Evolutionary conservation across 352 stramenopile genomes (phyloP), one percentile per base, ranked within the genome.

Genomic region (Pythium guiyangense): DNA sequence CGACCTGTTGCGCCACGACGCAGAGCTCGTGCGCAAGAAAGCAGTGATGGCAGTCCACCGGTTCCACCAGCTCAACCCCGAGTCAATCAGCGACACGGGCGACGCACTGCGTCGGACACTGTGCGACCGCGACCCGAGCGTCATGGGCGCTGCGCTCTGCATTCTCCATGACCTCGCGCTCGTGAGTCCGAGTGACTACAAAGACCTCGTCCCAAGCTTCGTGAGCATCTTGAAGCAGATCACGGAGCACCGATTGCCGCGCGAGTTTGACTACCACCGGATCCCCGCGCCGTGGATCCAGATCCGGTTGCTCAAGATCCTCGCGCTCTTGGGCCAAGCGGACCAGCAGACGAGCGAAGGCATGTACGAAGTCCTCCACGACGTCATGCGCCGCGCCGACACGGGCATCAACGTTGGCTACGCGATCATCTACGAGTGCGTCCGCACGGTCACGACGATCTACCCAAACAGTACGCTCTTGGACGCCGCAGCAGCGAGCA

Each of bases 201-300:
- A 99, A 74, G 96, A 99, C 67, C 92, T 99, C 35, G 97, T 99
- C 31, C 95, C 97, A 9, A 98, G 81, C 66, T 98, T 99, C 61
- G 96, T 99, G 42, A 98, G 84, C 62, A 99, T 99, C 59, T 79
- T 99, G 42, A 99, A 99, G 81, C 98, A 99, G 84, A 99, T 99
- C 76, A 97, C 95, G 26, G 98, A 99, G 72, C 96, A 99, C 70
- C 91, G 97, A 4, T 76, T 99, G 47, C 98, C 98, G 27, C 87
- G 90, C 45, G 97, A 99, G 63, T 99, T 98, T 65, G 97, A 99
- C 74, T 99, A 99, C 79, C 97, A 99, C 74, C 90, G 97, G 48
- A 98, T 99, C 48, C 98, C 98, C 6, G 97, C 98, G 44, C 98
- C 98, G 35, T 99, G 97, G 97, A 99, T 99, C 64, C 98, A 99